Evolutionary conservation across 371 early-diverging fungal species (phyloP), one percentile per base, ranked within the genome.

Genomic region (Rhizopus delemar): DNA sequence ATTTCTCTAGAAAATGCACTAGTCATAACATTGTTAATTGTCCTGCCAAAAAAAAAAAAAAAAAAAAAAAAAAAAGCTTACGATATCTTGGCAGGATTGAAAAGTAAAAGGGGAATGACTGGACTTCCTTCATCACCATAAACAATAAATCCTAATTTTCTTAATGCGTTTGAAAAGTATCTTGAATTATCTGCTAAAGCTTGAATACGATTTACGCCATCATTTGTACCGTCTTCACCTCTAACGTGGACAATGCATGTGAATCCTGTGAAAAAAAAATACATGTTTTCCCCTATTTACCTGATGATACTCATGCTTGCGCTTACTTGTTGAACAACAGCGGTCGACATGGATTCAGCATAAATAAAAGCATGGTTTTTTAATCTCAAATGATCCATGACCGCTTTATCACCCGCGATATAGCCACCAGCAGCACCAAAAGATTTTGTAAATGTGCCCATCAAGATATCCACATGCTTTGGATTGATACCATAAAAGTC

Each of bases 371-470:
- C 85, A 75, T 97, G 94, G 63, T 89, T 88, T 45, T 75, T 75
- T 35, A 91, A 66, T 43, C 96, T 88, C 56, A 99, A 61, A 74
- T 91, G 84, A 72, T 94, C 89, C 57, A 99, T 88, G 39, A 99
- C 70, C n/a, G 80, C 78, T 63, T 72, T 75, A 51, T 74, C 76
- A 15, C 90, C 94, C 38, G 96, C 93, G 73, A 99, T 95, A 70
- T 98, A 99, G 15, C 99, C 99, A 63, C 99, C 99, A 46, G 96
- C 94, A 29, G 98, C 97, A 63, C 99, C 99, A 86, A 99, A 99
- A 43, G 95, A 95, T 80, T 99, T 99, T 32, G 99, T 99, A 70
- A 99, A 99, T 3, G 99, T 99, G 13, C 99, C 99, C 99, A 99
- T 99, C 41, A 97, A 73, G 59, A 99, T 87, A 70, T 99, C 99